phyloP scores from a whole-genome alignment of 306 rosid genomes.

The Gastrolobium villosum region DNA sequence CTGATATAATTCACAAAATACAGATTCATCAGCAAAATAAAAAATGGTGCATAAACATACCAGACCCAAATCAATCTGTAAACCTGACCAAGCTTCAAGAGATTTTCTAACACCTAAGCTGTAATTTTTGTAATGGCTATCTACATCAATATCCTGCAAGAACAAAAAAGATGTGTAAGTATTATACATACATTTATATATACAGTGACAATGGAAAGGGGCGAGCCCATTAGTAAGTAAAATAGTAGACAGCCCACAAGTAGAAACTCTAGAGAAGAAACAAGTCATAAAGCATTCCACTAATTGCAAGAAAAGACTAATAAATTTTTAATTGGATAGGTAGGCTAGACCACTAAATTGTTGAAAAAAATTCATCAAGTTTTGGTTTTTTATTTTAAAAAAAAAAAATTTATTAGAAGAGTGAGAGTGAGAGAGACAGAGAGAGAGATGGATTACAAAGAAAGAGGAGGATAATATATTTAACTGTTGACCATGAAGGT shows the following conservation, averaged over 20 bases:
- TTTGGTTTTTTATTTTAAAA: not conserved
- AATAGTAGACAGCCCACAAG: conserved; percentile 26
- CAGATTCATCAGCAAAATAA: conserved; percentile 20
- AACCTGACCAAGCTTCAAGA: conserved; percentile 94
- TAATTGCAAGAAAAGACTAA: conserved; percentile 24
- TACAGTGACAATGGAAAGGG: not conserved
- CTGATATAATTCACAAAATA: conserved; percentile 25
- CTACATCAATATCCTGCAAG: conserved; percentile 80
- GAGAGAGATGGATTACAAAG: not conserved
- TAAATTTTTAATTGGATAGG: conserved; percentile 8
- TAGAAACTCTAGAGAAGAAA: conserved; percentile 23
- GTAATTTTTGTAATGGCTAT: conserved; percentile 69
- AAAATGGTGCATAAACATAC: conserved; percentile 57
- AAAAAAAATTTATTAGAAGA: conserved; percentile 16
- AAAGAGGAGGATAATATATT: conserved; percentile 24
- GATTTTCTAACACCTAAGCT: conserved; percentile 80
- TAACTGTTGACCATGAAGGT: conserved; percentile 4
- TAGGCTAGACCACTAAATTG: conserved; percentile 11
- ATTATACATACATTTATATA: conserved; percentile 15
- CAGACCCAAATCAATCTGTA: conserved; percentile 91
- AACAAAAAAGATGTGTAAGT: conserved; percentile 38
- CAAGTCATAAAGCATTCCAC: not conserved
- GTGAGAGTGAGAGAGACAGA: not conserved
- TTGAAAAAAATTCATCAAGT: not conserved
- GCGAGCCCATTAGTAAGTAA: conserved; percentile 1